Conservation (phyloP, 169 alveolate species). For the Plasmodium yoelii region DNA sequence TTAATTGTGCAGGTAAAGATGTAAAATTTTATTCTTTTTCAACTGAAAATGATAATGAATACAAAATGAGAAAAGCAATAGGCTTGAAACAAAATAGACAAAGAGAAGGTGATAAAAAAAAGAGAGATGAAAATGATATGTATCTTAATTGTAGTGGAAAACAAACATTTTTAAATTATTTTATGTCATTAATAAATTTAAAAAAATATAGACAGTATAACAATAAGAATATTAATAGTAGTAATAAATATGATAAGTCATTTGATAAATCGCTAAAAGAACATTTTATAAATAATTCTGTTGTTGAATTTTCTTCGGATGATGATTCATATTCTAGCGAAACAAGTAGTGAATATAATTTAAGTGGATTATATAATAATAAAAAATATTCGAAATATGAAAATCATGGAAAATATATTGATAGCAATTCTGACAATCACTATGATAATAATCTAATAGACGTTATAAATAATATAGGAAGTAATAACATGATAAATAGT, state of each 20-base stretch:
- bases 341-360: conserved; percentile 51
- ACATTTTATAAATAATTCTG: conserved; percentile 42
- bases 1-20: conserved; percentile 43
- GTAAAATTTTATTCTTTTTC: conserved; percentile 58
- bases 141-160: conserved; percentile 4
- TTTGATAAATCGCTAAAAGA: conserved; percentile 35
- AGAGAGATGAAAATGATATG: conserved; percentile 6
- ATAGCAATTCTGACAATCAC: not conserved
- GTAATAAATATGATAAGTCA: conserved; percentile 41
- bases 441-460: not conserved
- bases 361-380: not conserved
- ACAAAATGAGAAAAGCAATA: conserved; percentile 42
- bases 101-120: not conserved
- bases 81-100: conserved; percentile 10
- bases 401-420: too few relatives aligned
- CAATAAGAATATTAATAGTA: too few relatives aligned
- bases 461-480: not conserved
- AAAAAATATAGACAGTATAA: conserved; percentile 11
- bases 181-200: conserved; percentile 28
- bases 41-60: conserved; percentile 46
- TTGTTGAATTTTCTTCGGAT: conserved; percentile 6
- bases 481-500: not conserved
- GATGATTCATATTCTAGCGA: conserved; percentile 70
- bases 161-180: conserved; percentile 40
- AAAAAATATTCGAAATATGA: not conserved